Evolutionary conservation across 2,329 filamentous ascomycete species (phyloP).

Genomic region (Phialophora macrospora): DNA sequence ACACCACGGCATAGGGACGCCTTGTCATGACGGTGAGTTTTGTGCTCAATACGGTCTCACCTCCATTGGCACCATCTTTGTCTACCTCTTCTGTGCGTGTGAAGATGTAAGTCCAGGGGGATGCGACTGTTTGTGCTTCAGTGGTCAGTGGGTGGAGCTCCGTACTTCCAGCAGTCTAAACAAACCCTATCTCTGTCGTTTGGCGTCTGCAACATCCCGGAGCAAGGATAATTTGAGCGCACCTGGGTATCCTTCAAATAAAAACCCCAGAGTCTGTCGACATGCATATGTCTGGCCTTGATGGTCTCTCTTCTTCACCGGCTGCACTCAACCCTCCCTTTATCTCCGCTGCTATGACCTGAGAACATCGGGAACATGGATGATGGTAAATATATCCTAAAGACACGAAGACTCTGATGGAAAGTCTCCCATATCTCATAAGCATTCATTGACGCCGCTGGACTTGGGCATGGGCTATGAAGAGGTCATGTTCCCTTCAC

Average conservation of each 20-base stretch:
- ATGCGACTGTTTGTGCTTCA: not conserved
- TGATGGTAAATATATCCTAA: not conserved
- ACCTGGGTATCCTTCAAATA: not conserved
- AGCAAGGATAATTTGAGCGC: not conserved
- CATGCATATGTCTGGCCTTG: not conserved
- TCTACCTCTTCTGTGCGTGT: not conserved
- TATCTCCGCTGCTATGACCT: not conserved
- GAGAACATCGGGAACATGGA: not conserved
- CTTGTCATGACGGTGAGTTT: not conserved
- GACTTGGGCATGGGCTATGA: not conserved
- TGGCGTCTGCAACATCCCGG: not conserved
- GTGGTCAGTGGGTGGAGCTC: not conserved
- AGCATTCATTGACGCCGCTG: no score
- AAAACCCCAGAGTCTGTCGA: not conserved
- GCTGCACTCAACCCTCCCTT: not conserved
- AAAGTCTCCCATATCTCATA: not conserved
- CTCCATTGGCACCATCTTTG: not conserved
- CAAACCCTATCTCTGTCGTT: not conserved
- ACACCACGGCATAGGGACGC: not conserved
- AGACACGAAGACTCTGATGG: not conserved
- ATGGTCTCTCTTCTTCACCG: not conserved
- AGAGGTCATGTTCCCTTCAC: not conserved
- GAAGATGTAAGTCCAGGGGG: not conserved
- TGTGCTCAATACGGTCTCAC: not conserved
- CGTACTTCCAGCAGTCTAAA: not conserved